phyloP scores from a whole-genome alignment of 139 green algal species.

The Chlamydomonas schloesseri region DNA sequence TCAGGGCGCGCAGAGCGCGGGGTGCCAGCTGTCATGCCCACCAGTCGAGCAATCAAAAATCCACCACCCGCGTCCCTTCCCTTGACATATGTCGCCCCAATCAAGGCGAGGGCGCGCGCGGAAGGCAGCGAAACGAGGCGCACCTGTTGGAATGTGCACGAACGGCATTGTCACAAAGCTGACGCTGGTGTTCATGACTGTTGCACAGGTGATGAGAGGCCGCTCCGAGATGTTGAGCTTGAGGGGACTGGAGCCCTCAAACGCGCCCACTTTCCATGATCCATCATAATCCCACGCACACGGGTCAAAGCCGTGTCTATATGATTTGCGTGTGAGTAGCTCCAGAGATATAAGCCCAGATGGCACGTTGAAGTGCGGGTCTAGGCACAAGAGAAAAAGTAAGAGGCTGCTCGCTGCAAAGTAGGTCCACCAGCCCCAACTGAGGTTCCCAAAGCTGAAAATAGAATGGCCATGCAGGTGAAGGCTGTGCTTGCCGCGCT shows the following conservation, averaged over 20 bases:
- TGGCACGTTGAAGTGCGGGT: conserved; percentile 14
- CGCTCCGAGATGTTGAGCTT: background rate
- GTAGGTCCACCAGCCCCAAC: background rate
- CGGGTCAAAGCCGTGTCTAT: conserved; percentile 11
- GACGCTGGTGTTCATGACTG: background rate
- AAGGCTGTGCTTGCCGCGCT: too few relatives aligned
- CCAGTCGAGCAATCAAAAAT: background rate
- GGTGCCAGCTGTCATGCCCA: background rate
- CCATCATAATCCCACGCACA: conserved; percentile 39
- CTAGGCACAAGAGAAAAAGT: background rate
- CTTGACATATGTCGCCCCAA: background rate
- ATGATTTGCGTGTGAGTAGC: background rate
- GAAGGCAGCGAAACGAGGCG: background rate
- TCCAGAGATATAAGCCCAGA: conserved; percentile 16
- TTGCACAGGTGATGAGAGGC: background rate
- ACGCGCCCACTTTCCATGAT: conserved; percentile 31
- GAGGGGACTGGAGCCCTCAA: background rate
- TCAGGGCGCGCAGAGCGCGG: background rate
- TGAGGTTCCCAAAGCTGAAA: too few relatives aligned
- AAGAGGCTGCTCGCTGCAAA: background rate
- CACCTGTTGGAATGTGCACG: conserved; percentile 13
- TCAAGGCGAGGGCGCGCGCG: background rate
- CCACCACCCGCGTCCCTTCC: background rate
- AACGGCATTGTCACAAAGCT: conserved; percentile 21
- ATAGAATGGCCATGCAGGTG: too few relatives aligned